Evolutionary conservation across 225 moss, liverwort and hornwort genomes (phyloP).

Genomic region (Sphagnum contortum): DNA sequence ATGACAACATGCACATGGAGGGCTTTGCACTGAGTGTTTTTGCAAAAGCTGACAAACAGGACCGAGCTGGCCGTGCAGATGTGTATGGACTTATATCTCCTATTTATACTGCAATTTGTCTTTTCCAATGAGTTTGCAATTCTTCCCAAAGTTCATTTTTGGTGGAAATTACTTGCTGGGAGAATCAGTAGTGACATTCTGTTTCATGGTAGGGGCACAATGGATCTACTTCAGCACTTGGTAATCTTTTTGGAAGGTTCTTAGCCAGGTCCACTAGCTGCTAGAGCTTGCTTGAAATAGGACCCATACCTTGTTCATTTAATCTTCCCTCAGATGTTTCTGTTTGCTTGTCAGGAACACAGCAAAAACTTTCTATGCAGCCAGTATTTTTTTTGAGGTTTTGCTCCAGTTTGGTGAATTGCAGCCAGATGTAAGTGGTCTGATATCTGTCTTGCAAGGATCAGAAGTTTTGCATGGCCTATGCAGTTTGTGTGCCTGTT

Average conservation of each 20-base stretch:
- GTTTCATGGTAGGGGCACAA: too few species aligned
- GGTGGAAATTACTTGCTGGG: too few species aligned
- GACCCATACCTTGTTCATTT: too few species aligned
- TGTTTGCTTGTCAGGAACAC: constrained; percentile 29
- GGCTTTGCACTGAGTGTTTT: constrained; percentile 94
- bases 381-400: constrained; percentile 91
- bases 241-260: too few species aligned
- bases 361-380: constrained; percentile 95
- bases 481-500: not conserved
- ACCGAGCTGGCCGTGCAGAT: constrained; percentile 96
- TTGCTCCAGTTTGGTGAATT: constrained; percentile 93
- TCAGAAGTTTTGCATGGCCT: not conserved
- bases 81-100: constrained; percentile 36
- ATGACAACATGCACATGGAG: constrained; percentile 94
- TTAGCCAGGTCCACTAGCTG: too few species aligned
- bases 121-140: not conserved
- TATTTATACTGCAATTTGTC: not conserved
- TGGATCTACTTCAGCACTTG: too few species aligned
- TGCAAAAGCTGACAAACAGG: constrained; percentile 95
- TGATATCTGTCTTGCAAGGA: not conserved
- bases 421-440: constrained; percentile 78
- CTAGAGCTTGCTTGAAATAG: too few species aligned
- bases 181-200: too few species aligned
- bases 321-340: too few species aligned
- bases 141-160: too few species aligned